Conservation (phyloP, 352 stramenopile genomes). For the Pythium biforme region DNA sequence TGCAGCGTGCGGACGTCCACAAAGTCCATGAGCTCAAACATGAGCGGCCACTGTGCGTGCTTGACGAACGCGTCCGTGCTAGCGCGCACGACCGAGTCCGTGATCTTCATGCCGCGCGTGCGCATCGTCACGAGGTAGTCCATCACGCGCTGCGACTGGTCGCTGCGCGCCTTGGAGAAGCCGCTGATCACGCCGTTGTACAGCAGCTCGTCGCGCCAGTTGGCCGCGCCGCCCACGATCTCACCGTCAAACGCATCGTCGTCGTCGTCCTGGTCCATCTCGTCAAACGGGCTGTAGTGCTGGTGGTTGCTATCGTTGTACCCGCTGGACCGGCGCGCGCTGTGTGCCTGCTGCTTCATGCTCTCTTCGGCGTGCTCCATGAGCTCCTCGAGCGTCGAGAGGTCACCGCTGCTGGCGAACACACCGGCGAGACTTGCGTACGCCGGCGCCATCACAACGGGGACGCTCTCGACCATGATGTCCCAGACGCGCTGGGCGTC, state of each 20-base stretch:
- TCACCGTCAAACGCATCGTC: constrained; percentile 7
- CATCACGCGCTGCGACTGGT: constrained; percentile 67
- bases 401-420: constrained; percentile 72
- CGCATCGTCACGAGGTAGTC: constrained; percentile 59
- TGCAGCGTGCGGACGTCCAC: constrained; percentile 49
- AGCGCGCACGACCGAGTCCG: constrained; percentile 73
- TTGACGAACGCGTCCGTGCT: constrained; percentile 70
- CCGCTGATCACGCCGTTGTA: constrained; percentile 82
- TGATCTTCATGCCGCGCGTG: constrained; percentile 49
- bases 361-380: constrained; percentile 50
- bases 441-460: constrained; percentile 61
- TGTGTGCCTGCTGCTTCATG: constrained; percentile 8
- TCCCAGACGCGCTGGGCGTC: constrained; percentile 76
- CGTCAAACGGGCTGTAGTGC: constrained; percentile 14
- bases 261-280: constrained; percentile 18
- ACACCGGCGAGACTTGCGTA: constrained; percentile 83
- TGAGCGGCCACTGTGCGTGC: constrained; percentile 58
- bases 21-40: constrained; percentile 43
- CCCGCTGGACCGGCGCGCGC: neutral
- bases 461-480: constrained; percentile 68
- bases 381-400: constrained; percentile 63
- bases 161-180: constrained; percentile 67
- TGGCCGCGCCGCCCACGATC: constrained; percentile 22
- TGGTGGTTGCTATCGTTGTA: neutral
- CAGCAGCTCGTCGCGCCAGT: constrained; percentile 51